Evolutionary conservation across 116 monocot species (phyloP).

Genomic region (Papilionanthe hybrid): DNA sequence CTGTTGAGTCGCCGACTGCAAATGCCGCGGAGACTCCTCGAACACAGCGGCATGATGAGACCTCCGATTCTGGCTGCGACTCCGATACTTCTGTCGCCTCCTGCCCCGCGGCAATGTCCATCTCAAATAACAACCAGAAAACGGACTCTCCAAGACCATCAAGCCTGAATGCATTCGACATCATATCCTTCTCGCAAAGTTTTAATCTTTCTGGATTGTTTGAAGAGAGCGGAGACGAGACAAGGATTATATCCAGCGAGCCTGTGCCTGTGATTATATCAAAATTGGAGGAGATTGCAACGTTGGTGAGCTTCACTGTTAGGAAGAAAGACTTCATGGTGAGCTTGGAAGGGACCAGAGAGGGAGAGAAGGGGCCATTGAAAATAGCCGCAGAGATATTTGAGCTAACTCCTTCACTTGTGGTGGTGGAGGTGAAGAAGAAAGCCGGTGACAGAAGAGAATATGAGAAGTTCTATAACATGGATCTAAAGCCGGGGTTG

Average conservation of each 20-base stretch:
- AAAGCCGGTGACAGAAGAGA: conserved; percentile 21
- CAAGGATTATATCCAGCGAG: conserved; percentile 13
- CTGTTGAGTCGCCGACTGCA: background rate
- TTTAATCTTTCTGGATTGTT: conserved; percentile 28
- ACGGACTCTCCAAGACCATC: conserved; percentile 6
- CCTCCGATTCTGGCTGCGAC: conserved; percentile 10
- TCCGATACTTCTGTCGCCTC: conserved; percentile 14
- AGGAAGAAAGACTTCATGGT: conserved; percentile 23
- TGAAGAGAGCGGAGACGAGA: conserved; percentile 19
- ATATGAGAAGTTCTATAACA: conserved; percentile 19
- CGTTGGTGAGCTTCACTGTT: conserved; percentile 15
- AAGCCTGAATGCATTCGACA: conserved; percentile 28
- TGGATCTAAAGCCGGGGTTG: conserved; percentile 14
- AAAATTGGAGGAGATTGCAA: conserved; percentile 24
- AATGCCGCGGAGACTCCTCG: background rate
- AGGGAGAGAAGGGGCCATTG: conserved; percentile 22
- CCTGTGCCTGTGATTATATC: conserved; percentile 17
- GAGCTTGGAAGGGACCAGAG: conserved; percentile 22
- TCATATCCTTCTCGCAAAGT: conserved; percentile 22
- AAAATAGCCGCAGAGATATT: conserved; percentile 19
- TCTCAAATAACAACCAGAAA: background rate
- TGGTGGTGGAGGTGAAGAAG: conserved; percentile 24
- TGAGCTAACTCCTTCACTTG: conserved; percentile 12
- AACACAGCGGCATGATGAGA: background rate
- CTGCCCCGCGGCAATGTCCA: background rate